These are phyloP conservation scores for Penicillium sp. DNA, from an alignment of 2,329 filamentous ascomycete species.

Conservation along the genomic window DNA sequence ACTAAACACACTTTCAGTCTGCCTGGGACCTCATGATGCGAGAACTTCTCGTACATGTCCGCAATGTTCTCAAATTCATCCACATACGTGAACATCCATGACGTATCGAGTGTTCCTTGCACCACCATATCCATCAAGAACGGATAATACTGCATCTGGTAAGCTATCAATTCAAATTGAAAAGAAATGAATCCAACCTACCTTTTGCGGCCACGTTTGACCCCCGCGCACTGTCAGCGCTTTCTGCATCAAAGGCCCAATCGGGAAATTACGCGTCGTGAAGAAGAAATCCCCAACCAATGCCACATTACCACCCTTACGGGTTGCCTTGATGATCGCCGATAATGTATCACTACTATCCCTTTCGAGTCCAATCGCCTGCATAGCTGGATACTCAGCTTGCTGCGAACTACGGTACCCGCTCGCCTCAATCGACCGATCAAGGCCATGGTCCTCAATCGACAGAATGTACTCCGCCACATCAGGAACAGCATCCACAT, in stretches of 20 bases:
- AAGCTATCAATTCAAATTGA: background rate
- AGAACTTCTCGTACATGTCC: constrained; percentile 25
- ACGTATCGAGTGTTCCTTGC: constrained; percentile 29
- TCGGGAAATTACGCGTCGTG: constrained; percentile 31
- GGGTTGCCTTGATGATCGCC: constrained; percentile 31
- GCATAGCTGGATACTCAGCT: constrained; percentile 23
- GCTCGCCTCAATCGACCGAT: constrained; percentile 33
- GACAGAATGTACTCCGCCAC: constrained; percentile 33
- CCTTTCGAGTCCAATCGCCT: constrained; percentile 22
- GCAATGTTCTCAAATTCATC: constrained; percentile 35
- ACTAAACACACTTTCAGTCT: constrained; percentile 32
- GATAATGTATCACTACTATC: constrained; percentile 32
- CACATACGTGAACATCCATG: constrained; percentile 33
- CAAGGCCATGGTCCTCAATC: constrained; percentile 31
- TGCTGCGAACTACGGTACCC: constrained; percentile 29
- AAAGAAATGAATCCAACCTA: background rate
- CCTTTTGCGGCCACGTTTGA: constrained; percentile 28
- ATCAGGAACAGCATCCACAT: constrained; percentile 26
- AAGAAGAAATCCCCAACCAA: constrained; percentile 34
- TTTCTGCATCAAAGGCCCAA: constrained; percentile 38
- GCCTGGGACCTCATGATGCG: constrained; percentile 30
- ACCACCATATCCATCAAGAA: constrained; percentile 30
- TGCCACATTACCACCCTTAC: constrained; percentile 32
- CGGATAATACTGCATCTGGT: constrained; percentile 29
- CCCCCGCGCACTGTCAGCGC: constrained; percentile 34